Percentiles rank a stretch among this genome's conserved stretches.
Conservation (phyloP, 179 eudicot genomes). For the Monotropa hypopitys region DNA sequence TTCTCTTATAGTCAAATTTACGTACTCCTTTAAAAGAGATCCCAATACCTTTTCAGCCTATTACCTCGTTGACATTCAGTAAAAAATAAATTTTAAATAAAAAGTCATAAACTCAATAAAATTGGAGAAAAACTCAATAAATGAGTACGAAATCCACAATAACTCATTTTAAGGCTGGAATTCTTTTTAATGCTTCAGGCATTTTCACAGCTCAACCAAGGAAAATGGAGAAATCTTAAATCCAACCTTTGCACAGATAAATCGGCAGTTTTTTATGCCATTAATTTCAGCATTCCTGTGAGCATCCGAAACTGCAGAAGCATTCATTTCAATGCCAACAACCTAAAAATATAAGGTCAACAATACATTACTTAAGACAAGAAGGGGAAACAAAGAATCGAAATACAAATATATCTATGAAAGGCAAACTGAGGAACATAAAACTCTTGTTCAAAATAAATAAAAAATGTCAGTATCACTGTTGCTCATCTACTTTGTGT, state of each 20-base stretch:
- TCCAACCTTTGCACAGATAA: constrained; percentile 76
- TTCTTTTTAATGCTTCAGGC: background rate
- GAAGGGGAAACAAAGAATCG: background rate
- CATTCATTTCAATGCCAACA: constrained; percentile 97
- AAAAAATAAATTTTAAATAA: background rate
- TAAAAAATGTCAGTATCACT: background rate
- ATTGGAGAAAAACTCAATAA: background rate
- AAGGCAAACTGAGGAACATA: background rate
- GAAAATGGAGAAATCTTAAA: background rate
- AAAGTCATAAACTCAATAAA: background rate
- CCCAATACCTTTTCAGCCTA: constrained; percentile 88
- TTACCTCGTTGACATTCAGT: constrained; percentile 5
- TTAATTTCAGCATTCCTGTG: constrained; percentile 82
- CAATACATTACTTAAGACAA: background rate
- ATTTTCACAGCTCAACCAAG: background rate
- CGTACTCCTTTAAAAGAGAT: constrained; percentile 59
- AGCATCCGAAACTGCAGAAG: constrained; percentile 88
- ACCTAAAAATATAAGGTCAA: constrained; percentile 34
- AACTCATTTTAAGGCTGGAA: background rate
- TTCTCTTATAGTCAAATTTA: constrained; percentile 25
- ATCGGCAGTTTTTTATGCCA: constrained; percentile 79
- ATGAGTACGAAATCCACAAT: background rate
- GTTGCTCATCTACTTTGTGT: background rate
- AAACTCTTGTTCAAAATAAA: background rate
- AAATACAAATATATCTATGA: background rate